phyloP scores from a whole-genome alignment of 768 basidiomycete genomes.

The Boletus subcaerulescens region DNA sequence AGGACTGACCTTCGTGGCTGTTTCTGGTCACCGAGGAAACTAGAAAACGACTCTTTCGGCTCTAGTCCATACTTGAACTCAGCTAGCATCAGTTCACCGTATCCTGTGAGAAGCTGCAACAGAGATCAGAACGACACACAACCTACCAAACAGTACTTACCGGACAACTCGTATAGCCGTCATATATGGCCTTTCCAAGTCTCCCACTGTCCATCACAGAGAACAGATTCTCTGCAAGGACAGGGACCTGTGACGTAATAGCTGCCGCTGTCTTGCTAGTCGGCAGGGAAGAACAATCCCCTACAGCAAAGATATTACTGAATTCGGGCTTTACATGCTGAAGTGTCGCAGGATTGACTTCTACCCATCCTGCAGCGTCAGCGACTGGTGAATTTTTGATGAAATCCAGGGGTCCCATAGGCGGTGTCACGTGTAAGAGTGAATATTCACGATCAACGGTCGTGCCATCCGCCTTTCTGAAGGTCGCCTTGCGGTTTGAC shows the following conservation, averaged over 20 bases:
- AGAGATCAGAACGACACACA: slow-evolving; percentile 2
- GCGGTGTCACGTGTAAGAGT: slow-evolving; percentile 80
- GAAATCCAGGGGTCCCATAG: slow-evolving; percentile 84
- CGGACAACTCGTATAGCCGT: slow-evolving; percentile 88
- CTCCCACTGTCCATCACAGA: slow-evolving; percentile 71
- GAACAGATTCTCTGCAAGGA: slow-evolving; percentile 86
- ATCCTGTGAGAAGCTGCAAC: slow-evolving; percentile 69
- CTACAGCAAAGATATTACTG: slow-evolving; percentile 82
- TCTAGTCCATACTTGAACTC: slow-evolving; percentile 93
- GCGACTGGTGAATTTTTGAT: slow-evolving; percentile 76
- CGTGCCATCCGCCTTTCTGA: slow-evolving; percentile 74
- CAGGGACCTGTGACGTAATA: slow-evolving; percentile 86
- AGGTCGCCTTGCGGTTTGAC: slow-evolving; percentile 74
- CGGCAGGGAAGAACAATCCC: slow-evolving; percentile 90
- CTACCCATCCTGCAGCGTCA: slow-evolving; percentile 86
- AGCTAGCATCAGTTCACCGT: slow-evolving; percentile 79
- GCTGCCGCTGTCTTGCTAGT: slow-evolving; percentile 97
- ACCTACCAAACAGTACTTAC: slow-evolving; percentile 41
- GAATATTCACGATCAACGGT: slow-evolving; percentile 75
- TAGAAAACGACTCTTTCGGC: slow-evolving; percentile 82
- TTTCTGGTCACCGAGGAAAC: slow-evolving; percentile 68
- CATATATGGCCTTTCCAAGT: slow-evolving; percentile 67
- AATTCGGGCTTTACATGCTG: slow-evolving; percentile 80
- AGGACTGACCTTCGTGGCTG: slow-evolving; percentile 59
- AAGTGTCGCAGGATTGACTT: slow-evolving; percentile 76